phyloP scores from a whole-genome alignment of 805 yeast genomes.

The Wickerhamiella parazyma region DNA sequence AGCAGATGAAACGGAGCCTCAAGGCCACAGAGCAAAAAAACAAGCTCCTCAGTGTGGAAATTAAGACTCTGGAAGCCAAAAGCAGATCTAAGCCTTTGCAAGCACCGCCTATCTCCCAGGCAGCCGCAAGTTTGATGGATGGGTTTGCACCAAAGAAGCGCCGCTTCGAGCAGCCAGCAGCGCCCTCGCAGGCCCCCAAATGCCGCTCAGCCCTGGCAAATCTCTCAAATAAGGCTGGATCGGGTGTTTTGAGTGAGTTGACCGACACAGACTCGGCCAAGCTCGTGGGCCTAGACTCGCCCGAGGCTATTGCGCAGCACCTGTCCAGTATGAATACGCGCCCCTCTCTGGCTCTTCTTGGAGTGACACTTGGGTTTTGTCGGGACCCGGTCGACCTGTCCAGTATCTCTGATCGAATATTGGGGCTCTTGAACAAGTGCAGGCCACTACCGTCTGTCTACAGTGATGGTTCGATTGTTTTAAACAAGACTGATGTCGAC shows the following conservation, averaged over 20 bases:
- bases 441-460: not conserved
- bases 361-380: not conserved
- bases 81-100: not conserved
- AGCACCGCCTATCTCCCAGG: not conserved
- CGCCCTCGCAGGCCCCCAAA: no score
- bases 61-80: slow-evolving; percentile 2
- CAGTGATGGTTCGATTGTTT: not conserved
- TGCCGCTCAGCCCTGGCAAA: not conserved
- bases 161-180: not conserved
- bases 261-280: not conserved
- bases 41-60: slow-evolving; percentile 1
- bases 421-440: not conserved
- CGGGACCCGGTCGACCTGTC: not conserved
- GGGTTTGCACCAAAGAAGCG: slow-evolving; percentile 2
- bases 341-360: not conserved
- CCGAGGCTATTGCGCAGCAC: not conserved
- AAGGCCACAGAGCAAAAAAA: not conserved
- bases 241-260: not conserved
- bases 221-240: not conserved
- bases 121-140: not conserved
- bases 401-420: not conserved
- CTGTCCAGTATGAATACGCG: not conserved
- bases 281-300: not conserved
- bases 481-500: not conserved
- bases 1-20: slow-evolving; percentile 1